Base-by-base conservation (phyloP, 1,284 basidiomycete species). In the Trichosporon sp. region DNA sequence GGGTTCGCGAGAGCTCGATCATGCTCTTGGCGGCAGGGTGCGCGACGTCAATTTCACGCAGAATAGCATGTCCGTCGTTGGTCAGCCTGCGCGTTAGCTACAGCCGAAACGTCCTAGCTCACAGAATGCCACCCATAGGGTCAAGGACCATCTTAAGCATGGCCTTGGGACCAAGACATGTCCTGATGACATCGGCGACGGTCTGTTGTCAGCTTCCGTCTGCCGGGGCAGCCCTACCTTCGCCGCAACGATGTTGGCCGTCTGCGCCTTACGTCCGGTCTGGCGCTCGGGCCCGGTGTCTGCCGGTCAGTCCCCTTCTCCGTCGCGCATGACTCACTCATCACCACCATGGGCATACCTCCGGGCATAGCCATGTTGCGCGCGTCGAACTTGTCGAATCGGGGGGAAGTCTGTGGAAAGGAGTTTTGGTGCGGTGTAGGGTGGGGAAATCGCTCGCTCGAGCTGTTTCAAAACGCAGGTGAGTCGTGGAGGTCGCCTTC, bases 101-200 rank as follows among this genome's bases (percentile, higher is more conserved):
- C 7, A 0, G 29, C 10, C 27, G 8, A 23, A 33, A 14, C 2
- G 14, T 3, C 32, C 6, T 3, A 13, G 60, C 90, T 74, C 70
- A 94, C 92, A 95, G 75, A 72, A 96, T 96, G 61, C 94, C 93
- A 63, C 94, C 94, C 94, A 96, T 96, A 3, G 94, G 93, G 83
- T 98, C 94, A 57, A 97, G 82, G 73, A 98, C 97, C 95, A 99
- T 99, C 85, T 99, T 99, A 68, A 98, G 84, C 95, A 98, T 99
- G 49, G 95, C 89, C 78, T 96, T 95, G 4, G 95, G 95, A 6
- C 96, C 95, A 33, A 98, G 82, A 86, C 95, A 99, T 72, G 95
- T 98, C 68, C 95, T 83, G 73, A 99, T 98, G n/a, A 99, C 94
- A 85, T 98, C 95, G 71, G 95, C 92, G 2, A 99, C 95, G 16